Evolutionary conservation across 768 basidiomycete genomes (phyloP), one percentile per base, ranked within the genome.

Genomic region (Leccinum imitatum): DNA sequence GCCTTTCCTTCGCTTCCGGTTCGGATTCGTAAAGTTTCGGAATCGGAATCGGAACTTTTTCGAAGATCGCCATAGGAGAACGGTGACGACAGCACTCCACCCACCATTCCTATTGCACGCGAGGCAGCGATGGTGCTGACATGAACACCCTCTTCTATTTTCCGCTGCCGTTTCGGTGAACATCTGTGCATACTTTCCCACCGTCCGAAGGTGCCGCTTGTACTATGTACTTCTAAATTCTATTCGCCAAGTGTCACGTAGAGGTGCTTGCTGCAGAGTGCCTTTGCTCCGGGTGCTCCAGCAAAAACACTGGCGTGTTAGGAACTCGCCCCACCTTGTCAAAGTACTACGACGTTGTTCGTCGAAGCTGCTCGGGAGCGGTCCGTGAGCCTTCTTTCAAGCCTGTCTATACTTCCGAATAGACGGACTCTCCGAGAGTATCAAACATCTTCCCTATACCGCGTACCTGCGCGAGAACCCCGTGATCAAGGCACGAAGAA

Each of bases 381-480:
- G 19, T 73, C 73, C 37, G 81, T 77, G 1, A 73, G 64, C 6
- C 67, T 75, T 63, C 72, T 78, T 48, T 72, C 63, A 50, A 95
- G 79, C 27, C 73, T 75, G 8, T 79, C 82, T 4, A 93, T 27
- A 27, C 78, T 75, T 96, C 93, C 5, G 80, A 76, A 70, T 88
- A 92, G 25, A 94, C 90, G 13, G 90, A 89, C 60, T 86, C 80
- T 0, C 91, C 91, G 3, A 94, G 81, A 9, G 80, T 78, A 69
- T 93, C 90, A 71, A 91, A 92, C 6, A 92, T 94, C 77, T 93
- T 93, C 50, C 95, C 94, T 46, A 93, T 89, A 4, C 93, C 94
- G 51, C 91, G 90, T 7, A 94, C 91, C 85, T 90, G 63, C 25
- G 33, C 15, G 13, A 33, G 17, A 27, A 53, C 8, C 25, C 23